A percentile compares a stretch with the other conserved stretches of the same genome.
phyloP scores from a whole-genome alignment of 805 yeast species.

The Candida ascalaphidarum region DNA sequence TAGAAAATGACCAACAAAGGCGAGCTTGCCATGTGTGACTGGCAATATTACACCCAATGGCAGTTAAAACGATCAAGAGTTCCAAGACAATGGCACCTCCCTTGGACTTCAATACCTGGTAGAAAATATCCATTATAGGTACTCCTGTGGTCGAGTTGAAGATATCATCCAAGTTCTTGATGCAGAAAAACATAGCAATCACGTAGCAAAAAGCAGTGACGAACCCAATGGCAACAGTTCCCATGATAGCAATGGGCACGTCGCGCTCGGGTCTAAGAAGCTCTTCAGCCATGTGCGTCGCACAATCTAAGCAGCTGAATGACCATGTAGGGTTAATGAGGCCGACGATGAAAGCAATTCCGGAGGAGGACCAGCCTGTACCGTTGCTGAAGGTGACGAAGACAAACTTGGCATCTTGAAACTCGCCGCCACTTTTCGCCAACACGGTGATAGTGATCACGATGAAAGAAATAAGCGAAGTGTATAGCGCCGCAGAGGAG shows the following conservation, averaged over 20 bases:
- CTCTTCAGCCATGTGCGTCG: conserved; percentile 69
- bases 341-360: conserved; percentile 63
- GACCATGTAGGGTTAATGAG: conserved; percentile 64
- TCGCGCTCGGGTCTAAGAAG: conserved; percentile 46
- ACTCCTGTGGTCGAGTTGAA: conserved; percentile 45
- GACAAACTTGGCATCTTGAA: conserved; percentile 43
- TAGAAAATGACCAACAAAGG: conserved; percentile 34
- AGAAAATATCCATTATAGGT: conserved; percentile 50
- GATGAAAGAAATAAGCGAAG: conserved; percentile 43
- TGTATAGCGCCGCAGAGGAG: conserved; percentile 41
- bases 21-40: conserved; percentile 38
- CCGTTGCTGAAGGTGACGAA: conserved; percentile 44
- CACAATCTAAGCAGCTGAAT: conserved; percentile 60
- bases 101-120: conserved; percentile 26
- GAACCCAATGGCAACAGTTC: conserved; percentile 59
- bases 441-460: conserved; percentile 47
- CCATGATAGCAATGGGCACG: conserved; percentile 54
- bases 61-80: conserved; percentile 23
- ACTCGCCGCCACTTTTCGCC: conserved; percentile 43
- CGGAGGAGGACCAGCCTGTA: conserved; percentile 55
- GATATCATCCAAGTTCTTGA: conserved; percentile 43
- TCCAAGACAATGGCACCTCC: conserved; percentile 31
- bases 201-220: conserved; percentile 47
- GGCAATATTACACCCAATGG: conserved; percentile 29
- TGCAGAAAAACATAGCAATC: conserved; percentile 51